phyloP scores from a whole-genome alignment of 768 basidiomycete species.

The Leucocoprinus leucothites region DNA sequence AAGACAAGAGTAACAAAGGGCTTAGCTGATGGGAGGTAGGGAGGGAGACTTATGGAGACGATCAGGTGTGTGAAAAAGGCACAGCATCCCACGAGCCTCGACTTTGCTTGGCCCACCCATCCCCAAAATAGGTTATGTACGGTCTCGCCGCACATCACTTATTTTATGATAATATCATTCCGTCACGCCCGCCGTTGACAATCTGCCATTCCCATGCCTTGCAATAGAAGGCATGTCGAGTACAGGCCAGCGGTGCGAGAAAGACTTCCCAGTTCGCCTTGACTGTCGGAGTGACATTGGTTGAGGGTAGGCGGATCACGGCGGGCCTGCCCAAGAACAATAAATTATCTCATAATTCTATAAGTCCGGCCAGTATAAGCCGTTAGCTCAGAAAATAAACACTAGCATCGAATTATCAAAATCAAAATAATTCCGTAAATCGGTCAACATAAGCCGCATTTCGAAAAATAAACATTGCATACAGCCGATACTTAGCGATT shows the following conservation, averaged over 20 bases:
- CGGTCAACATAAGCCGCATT: not conserved
- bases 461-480: too few species aligned
- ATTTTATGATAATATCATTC: not conserved
- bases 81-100: not conserved
- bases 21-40: conserved; percentile 2
- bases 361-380: too few species aligned
- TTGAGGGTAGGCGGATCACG: not conserved
- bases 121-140: not conserved
- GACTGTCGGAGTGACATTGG: too few species aligned
- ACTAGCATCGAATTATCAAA: too few species aligned
- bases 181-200: not conserved
- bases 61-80: conserved; percentile 1
- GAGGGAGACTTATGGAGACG: not conserved
- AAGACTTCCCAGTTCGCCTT: too few species aligned
- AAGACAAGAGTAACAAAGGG: not conserved
- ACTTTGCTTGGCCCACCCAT: not conserved
- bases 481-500: too few species aligned
- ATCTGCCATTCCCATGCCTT: not conserved
- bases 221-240: not conserved
- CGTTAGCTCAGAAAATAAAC: too few species aligned
- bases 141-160: not conserved
- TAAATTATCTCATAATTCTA: too few species aligned
- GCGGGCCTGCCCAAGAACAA: not conserved
- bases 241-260: not conserved
- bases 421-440: not conserved